Base-by-base conservation (phyloP, 371 early-diverging fungal species). In the Nematocida homosporus region DNA sequence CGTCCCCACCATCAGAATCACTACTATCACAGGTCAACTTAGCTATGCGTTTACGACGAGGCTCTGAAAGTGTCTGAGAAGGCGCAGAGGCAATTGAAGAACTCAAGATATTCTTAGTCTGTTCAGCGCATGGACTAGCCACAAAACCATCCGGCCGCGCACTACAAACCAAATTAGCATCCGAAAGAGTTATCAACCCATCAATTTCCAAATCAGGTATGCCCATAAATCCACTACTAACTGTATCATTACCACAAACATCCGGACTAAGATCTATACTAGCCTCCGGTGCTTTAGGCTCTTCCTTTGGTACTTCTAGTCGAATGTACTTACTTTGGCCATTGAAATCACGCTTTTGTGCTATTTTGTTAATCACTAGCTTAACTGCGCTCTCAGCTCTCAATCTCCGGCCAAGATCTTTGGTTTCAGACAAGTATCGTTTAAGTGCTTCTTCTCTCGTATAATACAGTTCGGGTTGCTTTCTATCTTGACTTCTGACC, bases 401-500 rank as follows among this genome's bases (percentile, higher is more conserved):
- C 30, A 66, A 20, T 18, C 20, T 61, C 1, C 30, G 8, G 2
- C 32, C 25, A 20, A 66, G 18, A 37, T 61, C 16, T 27, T 8
- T 59, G 47, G 48, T 47, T 27, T 56, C 34, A 10, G 1, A 27
- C 0, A 5, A 16, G 13, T 66, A 61, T 35, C 67, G 54, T 6
- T 37, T 25, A 42, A 66, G 59, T 42, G 67, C 67, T 37, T 66
- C 67, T 35, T 56, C 40, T 38, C 57, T 66, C 4, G 65, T 66
- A 30, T 66, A 66, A 32, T 53, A 55, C 32, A 64, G 54, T 16
- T 41, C 40, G 20, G 23, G 37, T 20, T 66, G 54, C 25, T 32
- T n/a, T 35, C 30, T 30, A 53, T 51, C 34, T 18, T 44, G 54
- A 29, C 44, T 66, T 41, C 57, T 1, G 27, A 13, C 44, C 47